Conservation (phyloP, 2,329 filamentous ascomycete genomes). For the Hymenoscyphus occultus region DNA sequence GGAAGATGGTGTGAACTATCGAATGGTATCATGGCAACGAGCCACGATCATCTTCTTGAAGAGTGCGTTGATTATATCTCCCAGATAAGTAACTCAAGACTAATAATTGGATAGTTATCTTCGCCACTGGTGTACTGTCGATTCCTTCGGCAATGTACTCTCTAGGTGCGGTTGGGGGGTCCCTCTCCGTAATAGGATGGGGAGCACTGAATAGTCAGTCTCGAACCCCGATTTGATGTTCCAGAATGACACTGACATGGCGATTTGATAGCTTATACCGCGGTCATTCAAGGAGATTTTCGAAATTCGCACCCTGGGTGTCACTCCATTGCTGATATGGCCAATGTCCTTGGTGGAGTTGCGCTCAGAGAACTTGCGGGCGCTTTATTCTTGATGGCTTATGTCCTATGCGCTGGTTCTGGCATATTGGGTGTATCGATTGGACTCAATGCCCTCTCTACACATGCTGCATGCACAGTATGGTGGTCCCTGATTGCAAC, state of each 20-base stretch:
- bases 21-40: conserved; percentile 47
- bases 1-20: conserved; percentile 45
- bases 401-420: conserved; percentile 53
- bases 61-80: conserved; percentile 16
- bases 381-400: conserved; percentile 54
- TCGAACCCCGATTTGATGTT: not conserved
- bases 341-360: conserved; percentile 50
- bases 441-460: conserved; percentile 57
- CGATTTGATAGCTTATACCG: conserved; percentile 37
- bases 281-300: conserved; percentile 49
- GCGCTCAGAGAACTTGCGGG: conserved; percentile 53
- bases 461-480: conserved; percentile 57
- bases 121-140: conserved; percentile 44
- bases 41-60: conserved; percentile 49
- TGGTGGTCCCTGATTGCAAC: conserved; percentile 55
- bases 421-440: conserved; percentile 59
- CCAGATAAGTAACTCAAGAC: not conserved
- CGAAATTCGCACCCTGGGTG: conserved; percentile 49
- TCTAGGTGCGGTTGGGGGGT: conserved; percentile 43
- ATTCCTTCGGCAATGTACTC: conserved; percentile 44
- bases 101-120: conserved; percentile 29
- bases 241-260: not conserved
- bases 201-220: conserved; percentile 32
- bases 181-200: conserved; percentile 44
- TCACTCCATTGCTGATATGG: conserved; percentile 57